Evolutionary conservation across 2,329 filamentous ascomycete genomes (phyloP).

Genomic region (Stagonosporopsis rhizophila): DNA sequence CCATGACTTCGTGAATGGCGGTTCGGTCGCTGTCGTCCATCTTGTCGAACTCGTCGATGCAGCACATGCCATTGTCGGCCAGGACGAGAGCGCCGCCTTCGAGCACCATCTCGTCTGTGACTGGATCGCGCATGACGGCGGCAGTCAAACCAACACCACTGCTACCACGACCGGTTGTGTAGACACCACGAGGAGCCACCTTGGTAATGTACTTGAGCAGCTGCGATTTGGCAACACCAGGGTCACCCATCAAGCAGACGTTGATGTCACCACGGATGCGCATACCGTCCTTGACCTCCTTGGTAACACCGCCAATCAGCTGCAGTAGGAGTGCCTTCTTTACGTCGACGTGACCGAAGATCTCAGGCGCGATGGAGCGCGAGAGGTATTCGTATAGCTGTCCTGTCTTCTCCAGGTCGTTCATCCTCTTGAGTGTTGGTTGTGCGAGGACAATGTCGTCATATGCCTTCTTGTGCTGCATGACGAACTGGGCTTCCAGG

Average conservation of each 20-base stretch:
- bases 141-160: slow-evolving; percentile 83
- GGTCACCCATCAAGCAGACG: slow-evolving; percentile 98
- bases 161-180: slow-evolving; percentile 81
- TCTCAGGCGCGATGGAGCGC: slow-evolving; percentile 95
- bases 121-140: slow-evolving; percentile 82
- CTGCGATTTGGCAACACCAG: slow-evolving; percentile 99
- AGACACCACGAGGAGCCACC: slow-evolving; percentile 90
- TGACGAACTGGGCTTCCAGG: slow-evolving; percentile 89
- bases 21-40: slow-evolving; percentile 86
- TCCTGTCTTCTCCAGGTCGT: slow-evolving; percentile 81
- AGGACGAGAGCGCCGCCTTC: slow-evolving; percentile 81
- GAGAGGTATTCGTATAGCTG: slow-evolving; percentile 96
- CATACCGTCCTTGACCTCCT: slow-evolving; percentile 98
- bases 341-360: slow-evolving; percentile 94
- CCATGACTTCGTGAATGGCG: slow-evolving; percentile 88
- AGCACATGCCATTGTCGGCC: slow-evolving; percentile 84
- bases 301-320: slow-evolving; percentile 93
- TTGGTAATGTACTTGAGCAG: slow-evolving; percentile 98
- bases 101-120: slow-evolving; percentile 84
- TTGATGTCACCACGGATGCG: slow-evolving; percentile 99
- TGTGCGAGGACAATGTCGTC: slow-evolving; percentile 88
- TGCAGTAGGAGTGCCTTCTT: slow-evolving; percentile 97
- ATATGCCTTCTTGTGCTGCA: slow-evolving; percentile 98
- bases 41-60: slow-evolving; percentile 88
- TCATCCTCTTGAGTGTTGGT: slow-evolving; percentile 80